Percentiles rank a stretch among this genome's conserved stretches.
phyloP scores from a whole-genome alignment of 116 monocot genomes.

The Papilionanthe hybrid region DNA sequence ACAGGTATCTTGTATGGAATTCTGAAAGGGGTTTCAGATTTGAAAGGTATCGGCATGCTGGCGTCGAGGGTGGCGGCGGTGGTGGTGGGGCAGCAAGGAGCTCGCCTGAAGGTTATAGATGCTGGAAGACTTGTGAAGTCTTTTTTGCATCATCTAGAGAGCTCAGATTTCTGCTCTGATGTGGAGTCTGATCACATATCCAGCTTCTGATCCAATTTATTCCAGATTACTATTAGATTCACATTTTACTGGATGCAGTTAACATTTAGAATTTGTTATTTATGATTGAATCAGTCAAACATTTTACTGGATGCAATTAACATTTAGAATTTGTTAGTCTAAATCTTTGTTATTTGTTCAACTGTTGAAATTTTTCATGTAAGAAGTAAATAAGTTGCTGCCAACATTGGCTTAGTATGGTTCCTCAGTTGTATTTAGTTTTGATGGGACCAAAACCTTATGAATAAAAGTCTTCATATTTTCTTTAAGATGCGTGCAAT shows the following conservation, averaged over 20 bases:
- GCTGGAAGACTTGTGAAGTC: constrained; percentile 52
- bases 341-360: too few species aligned
- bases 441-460: too few species aligned
- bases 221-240: neutral
- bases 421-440: too few species aligned
- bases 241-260: neutral
- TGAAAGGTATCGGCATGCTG: constrained; percentile 76
- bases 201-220: neutral
- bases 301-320: neutral
- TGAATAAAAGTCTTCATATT: too few species aligned
- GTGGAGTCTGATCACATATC: neutral
- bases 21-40: constrained; percentile 66
- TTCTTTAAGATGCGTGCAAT: too few species aligned
- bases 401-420: too few species aligned
- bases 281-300: neutral
- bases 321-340: too few species aligned
- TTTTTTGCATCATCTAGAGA: constrained; percentile 48
- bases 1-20: constrained; percentile 68
- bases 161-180: constrained; percentile 48
- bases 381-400: too few species aligned
- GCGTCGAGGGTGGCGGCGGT: constrained; percentile 82
- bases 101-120: constrained; percentile 73
- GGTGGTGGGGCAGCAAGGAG: constrained; percentile 85
- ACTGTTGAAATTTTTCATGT: too few species aligned
- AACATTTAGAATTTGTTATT: neutral